A percentile compares a stretch with the other conserved stretches of the same genome.
Evolutionary conservation across 2,329 filamentous ascomycete species (phyloP).

Genomic region (Diaporthe aspalathi): DNA sequence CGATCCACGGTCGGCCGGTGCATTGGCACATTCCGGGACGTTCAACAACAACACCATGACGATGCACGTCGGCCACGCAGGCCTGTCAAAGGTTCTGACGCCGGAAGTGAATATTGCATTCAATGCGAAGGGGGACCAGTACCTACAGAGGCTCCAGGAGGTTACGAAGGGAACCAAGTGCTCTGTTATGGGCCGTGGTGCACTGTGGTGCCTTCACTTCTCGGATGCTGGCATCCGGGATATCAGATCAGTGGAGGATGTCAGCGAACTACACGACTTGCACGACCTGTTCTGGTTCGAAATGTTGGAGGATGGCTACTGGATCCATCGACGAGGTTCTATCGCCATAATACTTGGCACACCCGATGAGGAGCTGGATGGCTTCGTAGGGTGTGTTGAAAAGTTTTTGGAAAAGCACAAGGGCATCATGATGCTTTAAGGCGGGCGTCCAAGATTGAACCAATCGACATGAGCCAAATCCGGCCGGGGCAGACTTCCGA

Average conservation of each 20-base stretch:
- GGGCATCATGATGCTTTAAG: not conserved
- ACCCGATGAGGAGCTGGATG: constrained; percentile 41
- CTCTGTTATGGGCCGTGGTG: constrained; percentile 52
- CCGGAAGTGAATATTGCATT: constrained; percentile 47
- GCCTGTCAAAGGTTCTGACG: constrained; percentile 51
- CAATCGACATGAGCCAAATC: too few relatives aligned
- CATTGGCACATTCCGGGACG: constrained; percentile 68
- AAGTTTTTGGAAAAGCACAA: constrained; percentile 26
- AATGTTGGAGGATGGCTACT: constrained; percentile 44
- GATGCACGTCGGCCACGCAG: constrained; percentile 65
- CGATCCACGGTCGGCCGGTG: constrained; percentile 17
- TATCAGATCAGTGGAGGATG: constrained; percentile 27
- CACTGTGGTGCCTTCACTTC: constrained; percentile 53
- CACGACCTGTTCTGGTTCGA: constrained; percentile 44
- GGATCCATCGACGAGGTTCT: constrained; percentile 43
- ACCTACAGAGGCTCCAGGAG: constrained; percentile 47
- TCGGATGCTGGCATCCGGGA: constrained; percentile 21
- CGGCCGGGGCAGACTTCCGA: too few relatives aligned
- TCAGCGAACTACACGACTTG: constrained; percentile 39
- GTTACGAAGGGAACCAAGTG: constrained; percentile 51
- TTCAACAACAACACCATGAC: constrained; percentile 75
- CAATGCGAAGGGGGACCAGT: constrained; percentile 47
- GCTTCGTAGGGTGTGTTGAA: constrained; percentile 40
- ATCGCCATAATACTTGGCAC: constrained; percentile 43
- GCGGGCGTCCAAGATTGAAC: too few relatives aligned